Conservation (phyloP, 2,329 filamentous ascomycete genomes). For the Ophiostoma ulmi region DNA sequence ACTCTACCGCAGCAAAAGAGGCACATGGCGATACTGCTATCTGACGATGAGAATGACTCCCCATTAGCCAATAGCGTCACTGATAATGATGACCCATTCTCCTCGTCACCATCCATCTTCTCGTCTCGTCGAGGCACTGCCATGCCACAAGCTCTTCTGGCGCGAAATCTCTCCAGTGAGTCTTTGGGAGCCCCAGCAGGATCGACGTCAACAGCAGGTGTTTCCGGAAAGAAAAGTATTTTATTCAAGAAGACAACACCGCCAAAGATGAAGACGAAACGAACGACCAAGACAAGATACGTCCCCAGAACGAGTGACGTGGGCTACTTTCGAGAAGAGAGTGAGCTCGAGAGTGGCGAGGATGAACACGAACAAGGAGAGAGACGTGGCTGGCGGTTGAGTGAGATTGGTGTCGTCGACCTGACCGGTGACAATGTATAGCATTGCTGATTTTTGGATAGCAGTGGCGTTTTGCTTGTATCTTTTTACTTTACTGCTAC, state of each 20-base stretch:
- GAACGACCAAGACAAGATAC: slow-evolving; percentile 26
- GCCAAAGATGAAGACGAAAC: slow-evolving; percentile 18
- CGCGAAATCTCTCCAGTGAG: background rate
- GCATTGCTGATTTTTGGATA: background rate
- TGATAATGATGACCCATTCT: background rate
- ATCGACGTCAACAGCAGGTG: background rate
- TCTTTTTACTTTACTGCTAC: background rate
- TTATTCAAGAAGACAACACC: background rate
- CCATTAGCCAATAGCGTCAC: background rate
- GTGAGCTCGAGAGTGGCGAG: background rate
- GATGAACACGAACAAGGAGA: background rate
- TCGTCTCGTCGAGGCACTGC: background rate
- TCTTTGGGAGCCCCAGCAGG: background rate
- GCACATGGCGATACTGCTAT: slow-evolving; percentile 5
- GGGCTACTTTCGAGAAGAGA: slow-evolving; percentile 31
- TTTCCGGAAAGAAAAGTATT: background rate
- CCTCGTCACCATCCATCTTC: background rate
- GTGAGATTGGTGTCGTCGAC: slow-evolving; percentile 20
- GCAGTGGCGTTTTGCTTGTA: background rate
- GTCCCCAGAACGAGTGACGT: slow-evolving; percentile 29
- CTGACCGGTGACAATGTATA: slow-evolving; percentile 13
- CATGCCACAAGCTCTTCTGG: background rate
- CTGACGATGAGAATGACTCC: slow-evolving; percentile 15
- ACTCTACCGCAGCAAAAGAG: background rate
- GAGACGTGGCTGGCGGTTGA: slow-evolving; percentile 19